Percentiles rank a stretch among this genome's conserved stretches.
phyloP scores from a whole-genome alignment of 257 asterid species.

The Verbascum thapsus region DNA sequence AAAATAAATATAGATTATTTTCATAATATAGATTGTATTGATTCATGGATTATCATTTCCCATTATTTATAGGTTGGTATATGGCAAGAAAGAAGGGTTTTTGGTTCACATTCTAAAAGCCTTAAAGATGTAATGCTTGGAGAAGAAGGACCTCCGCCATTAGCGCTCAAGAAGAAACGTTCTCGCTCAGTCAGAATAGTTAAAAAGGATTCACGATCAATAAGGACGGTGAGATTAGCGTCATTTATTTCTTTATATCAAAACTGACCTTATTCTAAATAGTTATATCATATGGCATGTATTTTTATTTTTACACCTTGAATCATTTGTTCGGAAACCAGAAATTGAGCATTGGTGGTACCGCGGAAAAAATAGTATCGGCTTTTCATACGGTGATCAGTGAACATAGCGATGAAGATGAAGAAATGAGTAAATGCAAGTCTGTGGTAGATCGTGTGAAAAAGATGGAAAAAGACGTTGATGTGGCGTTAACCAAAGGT shows the following conservation, averaged over 20 bases:
- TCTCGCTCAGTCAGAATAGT: conserved; percentile 73
- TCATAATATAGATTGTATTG: background rate
- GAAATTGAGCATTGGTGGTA: conserved; percentile 88
- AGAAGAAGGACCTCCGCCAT: conserved; percentile 72
- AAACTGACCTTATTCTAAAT: conserved; percentile 19
- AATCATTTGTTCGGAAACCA: conserved; percentile 52
- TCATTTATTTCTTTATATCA: conserved; percentile 21
- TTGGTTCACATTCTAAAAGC: conserved; percentile 72
- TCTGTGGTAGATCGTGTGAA: conserved; percentile 63
- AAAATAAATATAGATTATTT: background rate
- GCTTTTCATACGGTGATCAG: conserved; percentile 72
- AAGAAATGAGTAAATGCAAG: conserved; percentile 78
- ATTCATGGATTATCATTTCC: background rate
- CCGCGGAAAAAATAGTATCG: conserved; percentile 81
- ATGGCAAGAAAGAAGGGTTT: conserved; percentile 93
- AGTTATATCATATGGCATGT: conserved; percentile 5
- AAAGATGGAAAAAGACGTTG: conserved; percentile 79
- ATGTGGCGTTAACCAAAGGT: conserved; percentile 68
- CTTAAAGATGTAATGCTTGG: conserved; percentile 83
- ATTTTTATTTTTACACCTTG: no score
- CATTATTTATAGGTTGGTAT: conserved; percentile 58
- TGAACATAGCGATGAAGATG: conserved; percentile 69
- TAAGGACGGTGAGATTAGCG: conserved; percentile 66
- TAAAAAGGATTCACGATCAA: conserved; percentile 82
- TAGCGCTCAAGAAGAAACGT: conserved; percentile 73